phyloP scores from a whole-genome alignment of 768 basidiomycete genomes.

The Russula dissimulans region DNA sequence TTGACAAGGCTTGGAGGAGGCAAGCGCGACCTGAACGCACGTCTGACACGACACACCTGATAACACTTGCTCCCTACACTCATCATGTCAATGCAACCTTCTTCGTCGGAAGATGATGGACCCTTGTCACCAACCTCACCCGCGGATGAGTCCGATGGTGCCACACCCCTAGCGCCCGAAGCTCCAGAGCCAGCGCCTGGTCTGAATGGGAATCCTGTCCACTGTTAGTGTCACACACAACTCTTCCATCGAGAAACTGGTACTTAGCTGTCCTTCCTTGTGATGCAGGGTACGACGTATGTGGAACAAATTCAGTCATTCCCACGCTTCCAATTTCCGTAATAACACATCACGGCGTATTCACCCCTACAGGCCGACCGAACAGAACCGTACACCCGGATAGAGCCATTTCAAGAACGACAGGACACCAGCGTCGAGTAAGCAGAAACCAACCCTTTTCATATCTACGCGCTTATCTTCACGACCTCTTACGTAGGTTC shows the following conservation, averaged over 20 bases:
- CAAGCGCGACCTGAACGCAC: background rate
- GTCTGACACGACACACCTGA: background rate
- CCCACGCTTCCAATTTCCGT: background rate
- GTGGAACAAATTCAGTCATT: conserved; percentile 26
- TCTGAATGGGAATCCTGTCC: conserved; percentile 62
- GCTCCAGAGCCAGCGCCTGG: conserved; percentile 60
- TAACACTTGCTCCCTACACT: conserved; percentile 1
- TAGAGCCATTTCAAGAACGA: conserved; percentile 74
- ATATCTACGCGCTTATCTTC: conserved; percentile 4
- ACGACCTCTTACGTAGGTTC: conserved; percentile 43
- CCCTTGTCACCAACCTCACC: conserved; percentile 34
- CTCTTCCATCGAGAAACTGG: conserved; percentile 11
- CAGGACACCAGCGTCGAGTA: conserved; percentile 79
- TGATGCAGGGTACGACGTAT: conserved; percentile 70
- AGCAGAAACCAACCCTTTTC: conserved; percentile 24
- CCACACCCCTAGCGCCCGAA: conserved; percentile 35
- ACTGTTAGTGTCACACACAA: conserved; percentile 48
- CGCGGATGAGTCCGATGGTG: conserved; percentile 55
- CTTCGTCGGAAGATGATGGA: conserved; percentile 26
- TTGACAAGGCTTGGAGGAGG: background rate
- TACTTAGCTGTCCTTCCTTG: conserved; percentile 6
- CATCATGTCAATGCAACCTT: conserved; percentile 2
- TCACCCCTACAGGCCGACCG: conserved; percentile 55
- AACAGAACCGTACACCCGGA: conserved; percentile 74
- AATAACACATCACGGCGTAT: conserved; percentile 11